Conservation (phyloP, 2,329 filamentous ascomycete genomes). For the Xylariaceae sp. region DNA sequence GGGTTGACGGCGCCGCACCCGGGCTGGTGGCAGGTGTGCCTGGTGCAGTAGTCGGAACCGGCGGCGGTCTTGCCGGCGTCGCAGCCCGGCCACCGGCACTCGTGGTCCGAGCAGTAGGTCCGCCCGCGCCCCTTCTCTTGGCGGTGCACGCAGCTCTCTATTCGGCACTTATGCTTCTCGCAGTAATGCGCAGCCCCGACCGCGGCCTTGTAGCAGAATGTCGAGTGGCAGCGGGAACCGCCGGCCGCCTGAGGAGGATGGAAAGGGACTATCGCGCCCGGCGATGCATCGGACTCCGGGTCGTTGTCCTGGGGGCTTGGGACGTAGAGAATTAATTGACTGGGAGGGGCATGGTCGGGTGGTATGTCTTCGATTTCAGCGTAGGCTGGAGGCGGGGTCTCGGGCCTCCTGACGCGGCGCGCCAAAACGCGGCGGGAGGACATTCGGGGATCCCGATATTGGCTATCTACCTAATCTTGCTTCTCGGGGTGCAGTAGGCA, state of each 20-base stretch:
- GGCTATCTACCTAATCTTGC: not conserved
- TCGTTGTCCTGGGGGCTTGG: not conserved
- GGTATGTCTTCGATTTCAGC: constrained; percentile 14
- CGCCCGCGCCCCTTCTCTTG: constrained; percentile 16
- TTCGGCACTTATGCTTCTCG: constrained; percentile 19
- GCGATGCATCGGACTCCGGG: not conserved
- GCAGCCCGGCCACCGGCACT: constrained; percentile 21
- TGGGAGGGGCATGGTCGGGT: no score
- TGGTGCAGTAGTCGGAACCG: constrained; percentile 11
- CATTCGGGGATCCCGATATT: constrained; percentile 4
- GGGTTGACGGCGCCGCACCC: constrained; percentile 13
- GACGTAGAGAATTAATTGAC: constrained; percentile 5
- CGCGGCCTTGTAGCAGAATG: constrained; percentile 14
- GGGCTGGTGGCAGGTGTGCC: constrained; percentile 11
- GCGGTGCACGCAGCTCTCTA: constrained; percentile 7
- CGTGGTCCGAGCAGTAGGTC: constrained; percentile 12
- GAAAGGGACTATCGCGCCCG: no score
- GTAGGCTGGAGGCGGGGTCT: constrained; percentile 23
- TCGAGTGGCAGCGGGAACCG: constrained; percentile 18
- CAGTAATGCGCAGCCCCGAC: constrained; percentile 13
- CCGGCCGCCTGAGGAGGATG: not conserved
- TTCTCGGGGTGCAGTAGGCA: not conserved
- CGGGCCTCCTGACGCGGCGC: constrained; percentile 14
- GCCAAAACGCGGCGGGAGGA: constrained; percentile 12
- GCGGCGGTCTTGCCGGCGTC: not conserved